Evolutionary conservation across 345 rosid genomes (phyloP).

Genomic region (Populus ilicifolia): DNA sequence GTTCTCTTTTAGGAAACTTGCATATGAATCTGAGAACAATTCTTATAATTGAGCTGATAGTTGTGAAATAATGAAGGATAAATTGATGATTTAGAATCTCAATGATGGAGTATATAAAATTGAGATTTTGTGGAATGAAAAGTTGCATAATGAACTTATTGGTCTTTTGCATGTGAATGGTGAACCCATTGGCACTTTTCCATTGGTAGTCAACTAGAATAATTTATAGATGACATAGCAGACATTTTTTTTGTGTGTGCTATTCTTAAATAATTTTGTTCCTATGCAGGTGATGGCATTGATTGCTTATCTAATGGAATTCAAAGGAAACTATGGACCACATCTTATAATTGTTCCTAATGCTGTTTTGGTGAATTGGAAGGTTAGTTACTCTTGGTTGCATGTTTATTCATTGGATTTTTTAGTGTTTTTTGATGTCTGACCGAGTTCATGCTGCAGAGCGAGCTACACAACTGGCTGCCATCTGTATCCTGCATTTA

Average conservation of each 20-base stretch:
- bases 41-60: not conserved
- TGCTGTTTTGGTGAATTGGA: conserved; percentile 98
- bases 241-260: not conserved
- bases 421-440: conserved; percentile 10
- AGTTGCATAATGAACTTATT: not conserved
- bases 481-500: conserved; percentile 95
- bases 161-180: not conserved
- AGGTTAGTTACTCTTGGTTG: conserved; percentile 52
- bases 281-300: conserved; percentile 85
- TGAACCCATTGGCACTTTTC: not conserved
- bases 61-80: not conserved
- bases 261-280: conserved; percentile 20
- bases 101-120: no score
- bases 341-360: conserved; percentile 99
- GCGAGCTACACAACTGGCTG: conserved; percentile 94
- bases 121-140: no score
- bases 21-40: not conserved
- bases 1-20: not conserved
- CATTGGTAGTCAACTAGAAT: not conserved
- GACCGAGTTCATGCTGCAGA: conserved; percentile 46
- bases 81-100: no score
- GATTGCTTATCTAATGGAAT: conserved; percentile 99
- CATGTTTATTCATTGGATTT: not conserved
- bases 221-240: conserved; percentile 4
- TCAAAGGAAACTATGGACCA: conserved; percentile 98